A percentile compares a stretch with the other conserved stretches of the same genome.
phyloP scores from a whole-genome alignment of 495 filamentous ascomycete species.

The Xylaria flabelliformis region DNA sequence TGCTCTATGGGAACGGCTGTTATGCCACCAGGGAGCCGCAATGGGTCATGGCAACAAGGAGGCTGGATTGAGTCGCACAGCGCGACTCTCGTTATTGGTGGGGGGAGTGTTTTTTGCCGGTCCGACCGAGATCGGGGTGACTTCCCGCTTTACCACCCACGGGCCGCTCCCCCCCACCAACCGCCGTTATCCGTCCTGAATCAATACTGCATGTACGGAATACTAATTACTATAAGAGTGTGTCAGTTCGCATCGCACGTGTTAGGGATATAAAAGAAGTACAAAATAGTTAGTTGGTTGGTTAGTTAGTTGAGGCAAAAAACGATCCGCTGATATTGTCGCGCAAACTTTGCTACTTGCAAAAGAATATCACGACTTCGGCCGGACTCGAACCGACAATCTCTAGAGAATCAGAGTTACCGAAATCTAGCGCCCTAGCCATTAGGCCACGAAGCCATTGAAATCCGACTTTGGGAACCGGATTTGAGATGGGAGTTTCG shows the following conservation, averaged over 20 bases:
- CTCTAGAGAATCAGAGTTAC: conserved; percentile 23
- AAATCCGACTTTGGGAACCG: too few relatives aligned
- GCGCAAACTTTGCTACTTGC: background rate
- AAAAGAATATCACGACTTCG: conserved; percentile 22
- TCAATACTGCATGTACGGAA: too few relatives aligned
- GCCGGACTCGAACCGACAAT: conserved; percentile 31
- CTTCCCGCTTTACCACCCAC: background rate
- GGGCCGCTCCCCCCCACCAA: background rate
- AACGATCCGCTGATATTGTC: too few relatives aligned
- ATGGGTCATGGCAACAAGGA: conserved; percentile 1
- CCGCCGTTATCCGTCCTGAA: background rate
- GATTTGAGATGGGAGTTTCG: too few relatives aligned
- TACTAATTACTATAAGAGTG: background rate
- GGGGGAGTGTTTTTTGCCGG: conserved; percentile 11
- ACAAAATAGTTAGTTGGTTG: too few relatives aligned
- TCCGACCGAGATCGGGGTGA: conserved; percentile 19
- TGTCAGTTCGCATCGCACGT: background rate
- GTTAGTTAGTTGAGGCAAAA: too few relatives aligned
- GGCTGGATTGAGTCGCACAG: background rate
- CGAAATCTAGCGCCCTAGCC: conserved; percentile 31
- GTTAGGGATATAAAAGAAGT: too few relatives aligned
- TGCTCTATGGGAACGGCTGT: background rate
- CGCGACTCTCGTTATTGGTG: conserved; percentile 19
- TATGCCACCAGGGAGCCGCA: background rate
- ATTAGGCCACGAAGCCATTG: conserved; percentile 27